phyloP scores from a whole-genome alignment of 352 stramenopile genomes.

The Phytophthora cryptogea region DNA sequence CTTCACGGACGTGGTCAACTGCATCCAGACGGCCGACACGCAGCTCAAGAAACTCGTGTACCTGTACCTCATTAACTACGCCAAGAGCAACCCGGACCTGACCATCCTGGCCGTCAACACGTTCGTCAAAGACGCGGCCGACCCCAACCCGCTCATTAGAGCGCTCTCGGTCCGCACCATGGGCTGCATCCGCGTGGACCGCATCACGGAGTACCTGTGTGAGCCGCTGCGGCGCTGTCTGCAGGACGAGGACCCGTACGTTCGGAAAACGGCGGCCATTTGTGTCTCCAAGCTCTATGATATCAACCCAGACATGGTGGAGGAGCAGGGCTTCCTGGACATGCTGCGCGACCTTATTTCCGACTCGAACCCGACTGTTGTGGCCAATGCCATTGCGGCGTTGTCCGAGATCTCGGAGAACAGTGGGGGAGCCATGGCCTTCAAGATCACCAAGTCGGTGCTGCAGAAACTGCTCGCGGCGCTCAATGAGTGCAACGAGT shows the following conservation, averaged over 20 bases:
- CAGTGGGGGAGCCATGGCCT: slow-evolving; percentile 75
- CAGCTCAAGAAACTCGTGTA: slow-evolving; percentile 99
- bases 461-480: slow-evolving; percentile 98
- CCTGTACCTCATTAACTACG: slow-evolving; percentile 99
- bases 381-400: slow-evolving; percentile 98
- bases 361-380: slow-evolving; percentile 98
- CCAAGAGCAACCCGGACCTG: slow-evolving; percentile 99
- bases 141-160: slow-evolving; percentile 94
- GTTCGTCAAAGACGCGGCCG: slow-evolving; percentile 94
- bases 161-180: slow-evolving; percentile 99
- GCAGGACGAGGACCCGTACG: slow-evolving; percentile 97
- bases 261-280: slow-evolving; percentile 99
- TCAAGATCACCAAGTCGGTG: slow-evolving; percentile 96
- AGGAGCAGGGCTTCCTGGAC: slow-evolving; percentile 96
- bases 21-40: slow-evolving; percentile 98
- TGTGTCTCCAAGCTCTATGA: slow-evolving; percentile 99
- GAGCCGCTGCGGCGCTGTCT: slow-evolving; percentile 96
- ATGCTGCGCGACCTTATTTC: slow-evolving; percentile 98
- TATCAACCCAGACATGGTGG: slow-evolving; percentile 97
- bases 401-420: slow-evolving; percentile 98
- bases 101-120: slow-evolving; percentile 99
- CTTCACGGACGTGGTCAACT: slow-evolving; percentile 99
- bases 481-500: slow-evolving; percentile 99
- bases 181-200: slow-evolving; percentile 99
- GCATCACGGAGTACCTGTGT: slow-evolving; percentile 99